phyloP scores from a whole-genome alignment of 2,329 filamentous ascomycete species.

The Tolypocladium tropicale region DNA sequence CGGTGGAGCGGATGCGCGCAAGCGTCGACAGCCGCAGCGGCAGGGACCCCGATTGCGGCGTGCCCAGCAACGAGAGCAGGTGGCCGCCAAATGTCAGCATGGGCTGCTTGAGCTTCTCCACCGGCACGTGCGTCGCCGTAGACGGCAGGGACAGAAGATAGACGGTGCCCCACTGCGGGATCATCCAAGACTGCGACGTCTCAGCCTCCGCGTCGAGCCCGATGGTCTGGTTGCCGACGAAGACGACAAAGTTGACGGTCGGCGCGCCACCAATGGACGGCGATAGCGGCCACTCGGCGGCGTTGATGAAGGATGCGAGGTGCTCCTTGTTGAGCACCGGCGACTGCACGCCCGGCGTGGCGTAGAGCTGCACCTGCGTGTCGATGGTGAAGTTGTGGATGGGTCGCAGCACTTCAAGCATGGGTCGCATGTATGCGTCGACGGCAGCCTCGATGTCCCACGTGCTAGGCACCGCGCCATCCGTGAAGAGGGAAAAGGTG shows the following conservation, averaged over 20 bases:
- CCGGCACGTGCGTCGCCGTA: slow-evolving; percentile 42
- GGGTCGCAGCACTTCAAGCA: slow-evolving; percentile 66
- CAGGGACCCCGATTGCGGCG: slow-evolving; percentile 72
- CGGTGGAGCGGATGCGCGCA: slow-evolving; percentile 73
- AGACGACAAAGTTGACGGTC: slow-evolving; percentile 93
- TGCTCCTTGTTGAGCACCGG: slow-evolving; percentile 71
- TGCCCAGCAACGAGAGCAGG: slow-evolving; percentile 76
- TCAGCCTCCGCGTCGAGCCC: slow-evolving; percentile 31
- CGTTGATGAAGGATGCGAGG: slow-evolving; percentile 90
- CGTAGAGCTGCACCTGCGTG: slow-evolving; percentile 91
- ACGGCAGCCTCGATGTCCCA: slow-evolving; percentile 88
- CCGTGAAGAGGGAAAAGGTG: slow-evolving; percentile 90
- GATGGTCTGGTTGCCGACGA: slow-evolving; percentile 71
- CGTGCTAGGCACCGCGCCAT: slow-evolving; percentile 63
- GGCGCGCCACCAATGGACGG: slow-evolving; percentile 89
- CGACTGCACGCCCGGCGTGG: slow-evolving; percentile 53
- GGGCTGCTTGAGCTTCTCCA: slow-evolving; percentile 61
- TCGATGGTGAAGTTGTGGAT: slow-evolving; percentile 96
- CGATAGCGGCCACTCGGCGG: slow-evolving; percentile 92
- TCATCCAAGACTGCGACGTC: slow-evolving; percentile 65
- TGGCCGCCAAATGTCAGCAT: slow-evolving; percentile 89
- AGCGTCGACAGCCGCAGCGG: slow-evolving; percentile 78
- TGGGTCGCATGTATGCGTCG: slow-evolving; percentile 67
- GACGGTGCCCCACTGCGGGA: slow-evolving; percentile 86
- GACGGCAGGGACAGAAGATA: slow-evolving; percentile 44